Percentiles rank a stretch among this genome's conserved stretches.
These are phyloP conservation scores for Begonia masoniana DNA, from an alignment of 306 rosid species.

Conservation along the genomic window DNA sequence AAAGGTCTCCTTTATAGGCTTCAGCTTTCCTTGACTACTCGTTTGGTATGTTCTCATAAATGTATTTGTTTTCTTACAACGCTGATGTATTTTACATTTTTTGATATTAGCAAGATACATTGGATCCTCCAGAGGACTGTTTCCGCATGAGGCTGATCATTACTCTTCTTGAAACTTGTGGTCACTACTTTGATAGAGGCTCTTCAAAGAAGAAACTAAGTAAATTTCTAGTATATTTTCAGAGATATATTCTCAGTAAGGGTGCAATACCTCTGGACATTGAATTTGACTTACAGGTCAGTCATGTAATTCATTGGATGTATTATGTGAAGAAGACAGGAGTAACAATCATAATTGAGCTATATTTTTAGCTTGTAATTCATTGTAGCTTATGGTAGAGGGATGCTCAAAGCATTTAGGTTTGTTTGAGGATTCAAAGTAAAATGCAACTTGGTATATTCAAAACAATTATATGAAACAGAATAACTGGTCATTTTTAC, in stretches of 20 bases:
- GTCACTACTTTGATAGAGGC: conserved; percentile 95
- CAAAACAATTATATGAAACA: too few relatives aligned
- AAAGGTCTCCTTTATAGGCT: too few relatives aligned
- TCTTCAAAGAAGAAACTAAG: conserved; percentile 97
- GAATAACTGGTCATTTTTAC: too few relatives aligned
- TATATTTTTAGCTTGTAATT: too few relatives aligned
- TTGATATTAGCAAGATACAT: conserved; percentile 60
- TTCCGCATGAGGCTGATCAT: conserved; percentile 90
- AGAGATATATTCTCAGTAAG: conserved; percentile 90
- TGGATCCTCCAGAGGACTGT: conserved; percentile 98
- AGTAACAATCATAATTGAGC: too few relatives aligned
- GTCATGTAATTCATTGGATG: conserved; percentile 8
- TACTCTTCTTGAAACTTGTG: conserved; percentile 95
- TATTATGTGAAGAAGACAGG: too few relatives aligned
- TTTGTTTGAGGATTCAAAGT: too few relatives aligned
- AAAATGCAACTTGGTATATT: too few relatives aligned
- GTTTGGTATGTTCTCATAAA: too few relatives aligned
- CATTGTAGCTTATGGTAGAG: too few relatives aligned
- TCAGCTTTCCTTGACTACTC: too few relatives aligned
- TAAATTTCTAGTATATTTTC: conserved; percentile 71
- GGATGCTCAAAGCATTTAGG: too few relatives aligned
- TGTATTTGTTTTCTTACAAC: conserved; percentile 9
- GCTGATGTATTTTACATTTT: conserved; percentile 15
- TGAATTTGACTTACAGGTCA: conserved; percentile 92
- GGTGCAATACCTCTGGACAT: conserved; percentile 80